These are phyloP conservation scores for Daldinia caldariorum DNA, from an alignment of 495 filamentous ascomycete species.

Conservation along the genomic window DNA sequence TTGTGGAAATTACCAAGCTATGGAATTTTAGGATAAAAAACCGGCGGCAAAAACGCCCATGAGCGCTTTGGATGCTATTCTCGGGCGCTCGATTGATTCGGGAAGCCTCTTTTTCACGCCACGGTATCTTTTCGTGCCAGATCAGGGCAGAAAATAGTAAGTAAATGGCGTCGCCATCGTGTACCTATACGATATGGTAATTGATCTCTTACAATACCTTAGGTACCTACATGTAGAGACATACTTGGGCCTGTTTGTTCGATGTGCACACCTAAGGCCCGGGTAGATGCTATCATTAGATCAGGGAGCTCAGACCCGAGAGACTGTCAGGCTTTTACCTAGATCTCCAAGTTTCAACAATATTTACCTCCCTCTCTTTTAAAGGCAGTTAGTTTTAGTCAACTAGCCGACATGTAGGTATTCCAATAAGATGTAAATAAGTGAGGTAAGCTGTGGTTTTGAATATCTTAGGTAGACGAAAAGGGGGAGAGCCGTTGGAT, in stretches of 20 bases:
- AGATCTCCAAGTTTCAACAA: background rate
- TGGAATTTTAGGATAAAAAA: background rate
- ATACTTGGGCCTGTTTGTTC: background rate
- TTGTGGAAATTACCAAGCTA: background rate
- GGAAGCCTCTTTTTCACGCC: background rate
- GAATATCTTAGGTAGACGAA: constrained; percentile 21
- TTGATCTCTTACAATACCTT: constrained; percentile 1
- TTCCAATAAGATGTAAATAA: background rate
- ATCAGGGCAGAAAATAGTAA: background rate
- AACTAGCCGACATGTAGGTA: background rate
- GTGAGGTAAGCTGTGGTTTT: background rate
- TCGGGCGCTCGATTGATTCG: background rate
- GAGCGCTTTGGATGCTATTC: constrained; percentile 22
- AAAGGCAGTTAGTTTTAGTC: background rate
- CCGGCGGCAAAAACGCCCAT: constrained; percentile 12
- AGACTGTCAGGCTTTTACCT: background rate
- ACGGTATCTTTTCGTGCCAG: background rate
- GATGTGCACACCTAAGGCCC: background rate
- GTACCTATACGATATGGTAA: background rate
- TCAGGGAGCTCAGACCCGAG: background rate
- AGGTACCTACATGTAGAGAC: background rate
- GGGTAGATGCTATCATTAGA: background rate
- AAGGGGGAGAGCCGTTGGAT: constrained; percentile 18
- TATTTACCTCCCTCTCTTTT: background rate
- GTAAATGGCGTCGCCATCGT: background rate